These are phyloP conservation scores for Fusarium sp. DNA, from an alignment of 2,329 filamentous ascomycete genomes.

Conservation along the genomic window DNA sequence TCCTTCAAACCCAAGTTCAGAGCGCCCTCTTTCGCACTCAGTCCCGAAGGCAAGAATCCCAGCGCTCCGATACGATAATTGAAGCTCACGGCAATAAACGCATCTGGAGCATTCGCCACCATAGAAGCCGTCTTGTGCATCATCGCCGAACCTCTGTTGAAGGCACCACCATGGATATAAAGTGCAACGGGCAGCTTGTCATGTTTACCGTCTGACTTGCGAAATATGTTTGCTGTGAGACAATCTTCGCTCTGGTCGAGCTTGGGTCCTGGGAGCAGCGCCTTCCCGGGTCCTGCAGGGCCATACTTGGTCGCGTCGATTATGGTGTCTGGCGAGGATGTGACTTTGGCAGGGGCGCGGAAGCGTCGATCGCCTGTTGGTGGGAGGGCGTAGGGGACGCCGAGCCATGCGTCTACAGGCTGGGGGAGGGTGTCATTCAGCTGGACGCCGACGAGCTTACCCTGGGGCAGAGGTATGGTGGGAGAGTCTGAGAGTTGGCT, in stretches of 20 bases:
- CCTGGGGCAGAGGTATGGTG: constrained; percentile 36
- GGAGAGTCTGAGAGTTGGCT: constrained; percentile 24
- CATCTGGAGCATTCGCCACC: constrained; percentile 63
- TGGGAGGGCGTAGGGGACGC: constrained; percentile 61
- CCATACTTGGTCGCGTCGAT: constrained; percentile 56
- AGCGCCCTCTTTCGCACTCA: constrained; percentile 60
- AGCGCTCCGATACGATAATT: constrained; percentile 67
- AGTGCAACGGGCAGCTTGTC: constrained; percentile 59
- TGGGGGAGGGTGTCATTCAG: constrained; percentile 37
- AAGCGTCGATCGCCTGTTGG: constrained; percentile 61
- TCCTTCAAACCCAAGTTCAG: constrained; percentile 67
- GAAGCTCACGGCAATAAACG: constrained; percentile 63
- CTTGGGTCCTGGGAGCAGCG: constrained; percentile 34
- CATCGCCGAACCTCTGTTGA: constrained; percentile 59
- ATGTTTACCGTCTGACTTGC: constrained; percentile 48
- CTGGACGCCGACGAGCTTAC: constrained; percentile 38
- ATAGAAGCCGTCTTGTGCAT: constrained; percentile 72
- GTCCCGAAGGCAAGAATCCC: constrained; percentile 70
- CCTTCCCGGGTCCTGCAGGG: constrained; percentile 43
- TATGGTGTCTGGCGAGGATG: constrained; percentile 41
- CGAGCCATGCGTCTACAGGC: constrained; percentile 57
- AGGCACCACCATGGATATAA: constrained; percentile 65
- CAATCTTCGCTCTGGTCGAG: constrained; percentile 62
- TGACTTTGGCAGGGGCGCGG: constrained; percentile 49
- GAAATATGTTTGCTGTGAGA: constrained; percentile 65